Evolutionary conservation across 768 basidiomycete species (phyloP), one percentile per base, ranked within the genome.

Genomic region (Mycena alexandri): DNA sequence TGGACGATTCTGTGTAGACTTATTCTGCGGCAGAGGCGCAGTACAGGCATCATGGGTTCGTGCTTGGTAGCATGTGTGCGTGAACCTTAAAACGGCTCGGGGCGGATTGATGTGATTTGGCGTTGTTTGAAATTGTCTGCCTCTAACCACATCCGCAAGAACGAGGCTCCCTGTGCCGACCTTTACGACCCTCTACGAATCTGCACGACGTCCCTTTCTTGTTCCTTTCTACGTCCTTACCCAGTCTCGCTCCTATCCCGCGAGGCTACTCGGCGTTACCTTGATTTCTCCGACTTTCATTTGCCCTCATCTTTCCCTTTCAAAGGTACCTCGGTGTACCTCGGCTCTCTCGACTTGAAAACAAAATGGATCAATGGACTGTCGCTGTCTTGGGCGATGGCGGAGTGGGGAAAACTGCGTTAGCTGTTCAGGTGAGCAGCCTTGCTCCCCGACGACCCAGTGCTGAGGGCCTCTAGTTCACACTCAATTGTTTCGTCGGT

Each of bases 401-500:
- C 81, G 96, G 96, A 82, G 96, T 98, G 53, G 96, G 96, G 64
- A 98, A 98, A 86, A 98, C 96, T 65, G 96, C 96, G 43, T 81
- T 98, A 75, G 95, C 96, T 71, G 95, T 98, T 51, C 96, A 98
- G 86, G 95, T 94, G 73, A 67, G 91, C 82, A 52, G 42, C 38
- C 69, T 60, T 12, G 47, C 47, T 38, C 7, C 51, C 61, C 53
- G 22, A 38, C 72, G 42, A 38, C 53, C 54, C 21, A 42, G 46
- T 62, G 29, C 59, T 69, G 14, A 58, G 38, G 25, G 50, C 36
- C 61, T 33, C 62, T 71, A 98, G 96, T 98, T 98, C 77, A 96
- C 96, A 57, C 87, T 96, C 77, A 94, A 94, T 80, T 96, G 95
- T 78, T 98, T 97, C 79, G 95, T 98, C 81, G 95, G 95, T 94